Evolutionary conservation across 1,139 yeast species (phyloP).

Genomic region (Pneumocystis jirovecii): DNA sequence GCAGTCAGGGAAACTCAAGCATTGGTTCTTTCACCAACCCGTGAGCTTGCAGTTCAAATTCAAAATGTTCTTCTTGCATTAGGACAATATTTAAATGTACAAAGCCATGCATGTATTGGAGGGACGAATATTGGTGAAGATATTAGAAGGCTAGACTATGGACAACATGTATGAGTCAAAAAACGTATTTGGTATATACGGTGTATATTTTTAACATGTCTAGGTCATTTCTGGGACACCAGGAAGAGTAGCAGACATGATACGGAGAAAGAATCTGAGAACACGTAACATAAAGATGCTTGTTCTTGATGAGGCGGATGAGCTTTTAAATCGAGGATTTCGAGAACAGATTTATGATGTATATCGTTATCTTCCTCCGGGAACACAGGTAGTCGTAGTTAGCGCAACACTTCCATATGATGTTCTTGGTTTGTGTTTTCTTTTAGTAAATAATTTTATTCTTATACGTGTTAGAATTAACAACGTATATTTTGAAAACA

Average conservation of each 20-base stretch:
- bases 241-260: constrained; percentile 97
- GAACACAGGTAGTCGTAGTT: constrained; percentile 89
- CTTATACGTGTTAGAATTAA: background rate
- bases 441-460: background rate
- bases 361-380: constrained; percentile 83
- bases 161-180: constrained; percentile 47
- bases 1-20: constrained; percentile 50
- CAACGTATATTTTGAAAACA: background rate
- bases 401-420: constrained; percentile 98
- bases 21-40: constrained; percentile 92
- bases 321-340: constrained; percentile 93
- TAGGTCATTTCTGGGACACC: constrained; percentile 89
- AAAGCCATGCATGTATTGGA: constrained; percentile 97
- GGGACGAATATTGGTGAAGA: constrained; percentile 90
- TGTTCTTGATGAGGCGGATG: constrained; percentile 98
- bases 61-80: constrained; percentile 90
- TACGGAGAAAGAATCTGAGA: constrained; percentile 80
- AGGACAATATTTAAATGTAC: constrained; percentile 83
- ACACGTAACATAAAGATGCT: constrained; percentile 90
- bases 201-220: background rate
- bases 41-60: constrained; percentile 96
- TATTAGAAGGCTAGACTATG: constrained; percentile 77
- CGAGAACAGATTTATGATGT: constrained; percentile 95
- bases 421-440: constrained; percentile 30
- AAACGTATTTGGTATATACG: background rate